Percentiles rank a stretch among this genome's conserved stretches.
These are phyloP conservation scores for Fusarium xylarioides DNA, from an alignment of 2,329 filamentous ascomycete genomes.

Conservation along the genomic window DNA sequence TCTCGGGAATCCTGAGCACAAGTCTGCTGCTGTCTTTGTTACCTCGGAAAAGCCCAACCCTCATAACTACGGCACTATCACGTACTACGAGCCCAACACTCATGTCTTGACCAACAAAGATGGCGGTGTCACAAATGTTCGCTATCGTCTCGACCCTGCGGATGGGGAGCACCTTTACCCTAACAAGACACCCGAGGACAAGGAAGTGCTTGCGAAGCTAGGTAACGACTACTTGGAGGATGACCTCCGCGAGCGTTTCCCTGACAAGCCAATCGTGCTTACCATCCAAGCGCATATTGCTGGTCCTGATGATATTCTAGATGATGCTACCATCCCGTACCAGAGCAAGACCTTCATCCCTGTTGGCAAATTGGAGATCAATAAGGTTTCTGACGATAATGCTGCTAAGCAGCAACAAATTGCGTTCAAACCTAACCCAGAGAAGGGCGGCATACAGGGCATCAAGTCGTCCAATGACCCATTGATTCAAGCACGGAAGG, in stretches of 20 bases:
- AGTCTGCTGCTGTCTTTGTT: conserved; percentile 3
- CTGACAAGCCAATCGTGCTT: conserved; percentile 16
- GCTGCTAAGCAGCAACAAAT: conserved; percentile 6
- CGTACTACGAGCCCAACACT: conserved; percentile 25
- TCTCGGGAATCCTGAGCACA: neutral
- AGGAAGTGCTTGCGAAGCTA: neutral
- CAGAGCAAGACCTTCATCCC: neutral
- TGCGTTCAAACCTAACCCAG: neutral
- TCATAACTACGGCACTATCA: conserved; percentile 23
- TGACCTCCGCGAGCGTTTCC: conserved; percentile 7
- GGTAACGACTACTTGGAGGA: conserved; percentile 16
- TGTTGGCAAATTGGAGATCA: conserved; percentile 12
- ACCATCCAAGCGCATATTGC: conserved; percentile 23
- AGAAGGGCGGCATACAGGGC: conserved; percentile 12
- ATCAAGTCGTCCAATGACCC: conserved; percentile 9
- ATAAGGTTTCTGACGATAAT: conserved; percentile 15
- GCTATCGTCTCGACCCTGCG: conserved; percentile 7
- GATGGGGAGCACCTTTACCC: conserved; percentile 18
- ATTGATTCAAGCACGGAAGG: conserved; percentile 8
- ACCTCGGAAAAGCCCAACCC: conserved; percentile 16
- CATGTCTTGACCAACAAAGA: conserved; percentile 18
- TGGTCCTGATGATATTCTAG: neutral
- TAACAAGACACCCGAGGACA: neutral
- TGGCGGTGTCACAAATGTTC: conserved; percentile 5
- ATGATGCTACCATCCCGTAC: conserved; percentile 11